Percentiles rank a stretch among this genome's conserved stretches.
These are phyloP conservation scores for Polyporus tsugae DNA, from an alignment of 1,284 basidiomycete genomes.

Conservation along the genomic window DNA sequence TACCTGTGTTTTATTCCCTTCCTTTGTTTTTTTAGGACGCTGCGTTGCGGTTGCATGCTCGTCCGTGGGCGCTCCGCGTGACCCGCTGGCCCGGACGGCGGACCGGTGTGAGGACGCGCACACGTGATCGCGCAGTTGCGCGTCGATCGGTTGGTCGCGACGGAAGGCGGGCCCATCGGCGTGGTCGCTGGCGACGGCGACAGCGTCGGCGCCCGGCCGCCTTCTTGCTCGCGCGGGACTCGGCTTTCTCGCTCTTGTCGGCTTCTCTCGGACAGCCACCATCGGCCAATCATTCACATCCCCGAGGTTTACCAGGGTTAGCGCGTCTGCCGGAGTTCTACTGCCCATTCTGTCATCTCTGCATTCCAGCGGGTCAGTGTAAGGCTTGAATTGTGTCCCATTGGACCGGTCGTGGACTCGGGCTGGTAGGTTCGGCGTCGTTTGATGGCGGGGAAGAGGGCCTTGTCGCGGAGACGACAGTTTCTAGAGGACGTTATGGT, in stretches of 20 bases:
- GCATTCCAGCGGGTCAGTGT: background rate
- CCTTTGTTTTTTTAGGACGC: background rate
- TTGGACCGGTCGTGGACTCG: background rate
- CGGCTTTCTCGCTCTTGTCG: background rate
- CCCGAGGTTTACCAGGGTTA: background rate
- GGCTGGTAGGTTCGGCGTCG: background rate
- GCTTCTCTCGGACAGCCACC: background rate
- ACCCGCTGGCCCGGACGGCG: background rate
- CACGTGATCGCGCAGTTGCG: slow-evolving; percentile 26
- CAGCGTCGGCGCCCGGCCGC: background rate
- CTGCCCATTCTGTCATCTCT: background rate
- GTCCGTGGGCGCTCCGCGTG: slow-evolving; percentile 14
- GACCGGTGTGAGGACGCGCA: slow-evolving; percentile 14
- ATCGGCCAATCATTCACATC: background rate
- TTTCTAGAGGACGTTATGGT: background rate
- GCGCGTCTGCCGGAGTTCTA: background rate
- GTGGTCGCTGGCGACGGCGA: slow-evolving; percentile 10
- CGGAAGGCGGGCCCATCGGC: background rate
- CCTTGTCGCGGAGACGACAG: background rate
- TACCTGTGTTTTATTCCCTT: slow-evolving; percentile 4
- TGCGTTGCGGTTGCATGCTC: slow-evolving; percentile 7
- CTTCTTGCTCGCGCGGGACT: background rate
- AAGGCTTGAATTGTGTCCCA: background rate
- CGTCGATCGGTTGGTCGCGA: slow-evolving; percentile 12
- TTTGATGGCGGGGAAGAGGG: background rate